Conservation (phyloP, 2,329 filamentous ascomycete species). For the Neofusicoccum umdonicola region DNA sequence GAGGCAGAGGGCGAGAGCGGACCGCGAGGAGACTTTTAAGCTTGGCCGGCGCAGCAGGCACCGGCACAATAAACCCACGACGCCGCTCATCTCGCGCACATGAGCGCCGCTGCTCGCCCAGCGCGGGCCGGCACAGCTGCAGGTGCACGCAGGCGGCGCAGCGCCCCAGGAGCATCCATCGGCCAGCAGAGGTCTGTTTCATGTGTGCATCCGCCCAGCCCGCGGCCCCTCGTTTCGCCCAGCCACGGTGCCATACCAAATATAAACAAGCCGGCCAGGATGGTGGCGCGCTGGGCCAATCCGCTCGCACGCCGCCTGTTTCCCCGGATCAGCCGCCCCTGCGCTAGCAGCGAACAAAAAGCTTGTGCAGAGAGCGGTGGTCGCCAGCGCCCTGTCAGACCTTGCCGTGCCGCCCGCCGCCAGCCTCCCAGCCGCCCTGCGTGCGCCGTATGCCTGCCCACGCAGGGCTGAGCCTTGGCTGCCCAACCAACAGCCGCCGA, state of each 20-base stretch:
- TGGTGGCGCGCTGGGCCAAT: background rate
- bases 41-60: constrained; percentile 5
- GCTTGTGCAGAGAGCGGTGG: constrained; percentile 7
- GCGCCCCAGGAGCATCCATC: background rate
- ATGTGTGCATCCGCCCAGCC: background rate
- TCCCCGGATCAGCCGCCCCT: constrained; percentile 1
- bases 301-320: background rate
- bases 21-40: background rate
- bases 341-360: background rate
- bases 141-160: background rate
- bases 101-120: background rate
- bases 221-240: constrained; percentile 4
- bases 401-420: constrained; percentile 3
- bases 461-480: constrained; percentile 13
- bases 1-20: background rate
- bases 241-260: constrained; percentile 2
- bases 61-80: constrained; percentile 2
- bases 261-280: constrained; percentile 1
- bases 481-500: background rate
- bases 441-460: background rate
- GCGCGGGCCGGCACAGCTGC: background rate
- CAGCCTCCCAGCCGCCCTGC: background rate
- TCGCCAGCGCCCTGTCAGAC: background rate
- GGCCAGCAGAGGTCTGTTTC: background rate
- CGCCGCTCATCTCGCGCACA: background rate